Percentiles rank a stretch among this genome's conserved stretches.
Evolutionary conservation across 2,329 filamentous ascomycete species (phyloP).

Genomic region (Zarea fungicola): DNA sequence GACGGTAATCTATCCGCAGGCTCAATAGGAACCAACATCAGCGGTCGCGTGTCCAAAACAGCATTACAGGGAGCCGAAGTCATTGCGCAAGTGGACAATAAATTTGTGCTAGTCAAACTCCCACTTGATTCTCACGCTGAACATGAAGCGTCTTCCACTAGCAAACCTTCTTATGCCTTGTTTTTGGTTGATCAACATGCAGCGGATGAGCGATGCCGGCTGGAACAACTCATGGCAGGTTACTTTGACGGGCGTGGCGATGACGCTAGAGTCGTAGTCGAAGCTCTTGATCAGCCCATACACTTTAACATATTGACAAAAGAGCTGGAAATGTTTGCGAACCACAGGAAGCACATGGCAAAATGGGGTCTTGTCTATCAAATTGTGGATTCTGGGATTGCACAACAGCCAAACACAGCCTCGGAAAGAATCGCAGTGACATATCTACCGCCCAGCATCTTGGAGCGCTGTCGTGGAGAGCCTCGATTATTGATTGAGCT

Average conservation of each 20-base stretch:
- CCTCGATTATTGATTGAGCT: constrained; percentile 68
- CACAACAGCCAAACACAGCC: not conserved
- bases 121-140: constrained; percentile 18
- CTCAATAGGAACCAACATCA: constrained; percentile 23
- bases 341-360: constrained; percentile 52
- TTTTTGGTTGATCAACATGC: constrained; percentile 90
- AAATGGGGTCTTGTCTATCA: constrained; percentile 71
- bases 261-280: constrained; percentile 25
- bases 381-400: constrained; percentile 21
- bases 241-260: constrained; percentile 38
- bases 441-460: constrained; percentile 64
- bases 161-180: constrained; percentile 44
- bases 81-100: constrained; percentile 79
- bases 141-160: not conserved
- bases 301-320: constrained; percentile 57
- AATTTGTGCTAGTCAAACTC: constrained; percentile 75
- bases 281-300: constrained; percentile 46
- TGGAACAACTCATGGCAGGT: constrained; percentile 63
- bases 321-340: constrained; percentile 56
- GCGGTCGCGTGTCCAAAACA: constrained; percentile 54
- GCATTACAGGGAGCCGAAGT: constrained; percentile 57
- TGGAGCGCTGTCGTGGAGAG: constrained; percentile 69
- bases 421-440: constrained; percentile 41
- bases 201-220: constrained; percentile 78
- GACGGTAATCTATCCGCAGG: constrained; percentile 20